Evolutionary conservation across 139 green algal genomes (phyloP), one percentile per base, ranked within the genome.

Genomic region (Diplosphaera chodatii): DNA sequence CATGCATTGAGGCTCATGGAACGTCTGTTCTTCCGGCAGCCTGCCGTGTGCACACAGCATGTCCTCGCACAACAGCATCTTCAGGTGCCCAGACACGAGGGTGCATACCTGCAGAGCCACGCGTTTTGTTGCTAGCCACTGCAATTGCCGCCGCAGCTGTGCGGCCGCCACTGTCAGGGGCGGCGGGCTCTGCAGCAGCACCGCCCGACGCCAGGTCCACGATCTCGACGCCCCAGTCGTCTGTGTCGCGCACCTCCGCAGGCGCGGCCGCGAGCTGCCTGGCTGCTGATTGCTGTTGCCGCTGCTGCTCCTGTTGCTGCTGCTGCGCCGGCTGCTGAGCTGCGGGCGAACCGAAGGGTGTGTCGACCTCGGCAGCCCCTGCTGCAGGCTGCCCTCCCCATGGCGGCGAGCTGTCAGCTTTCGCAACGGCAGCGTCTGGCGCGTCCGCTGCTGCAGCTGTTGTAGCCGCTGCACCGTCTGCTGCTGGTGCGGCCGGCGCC

Each of bases 251-350:
- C 16, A 59, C 48, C 16, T 59, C 48, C 16, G 48, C 48, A 5
- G 48, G 48, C 48, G 3, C 48, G 22, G 63, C 63, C n/a, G 29
- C 29, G 20, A 28, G 15, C 27, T 25, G 28, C 64, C 37, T 48
- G 37, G 37, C 37, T 33, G 37, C 18, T 29, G 18, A 3, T 25
- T n/a, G 66, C n/a, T 41, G 40, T 33, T 4, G 55, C 28, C 28
- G 74, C 40, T 68, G 63, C 63, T 75, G 68, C 33, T 69, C 55
- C 68, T 68, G 63, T 32, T 59, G 62, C 62, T 72, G 25, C 6
- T 67, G 55, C 70, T 67, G 27, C 22, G 37, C 8, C 10, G 6
- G 37, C 37, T 68, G 28, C 15, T 70, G 64, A 23, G 40, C 31
- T 31, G 55, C 34, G 62, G 67, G 32, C 68, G 63, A 25, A n/a